Evolutionary conservation across 495 filamentous ascomycete species (phyloP).

Genomic region (Aspergillus cristatus): DNA sequence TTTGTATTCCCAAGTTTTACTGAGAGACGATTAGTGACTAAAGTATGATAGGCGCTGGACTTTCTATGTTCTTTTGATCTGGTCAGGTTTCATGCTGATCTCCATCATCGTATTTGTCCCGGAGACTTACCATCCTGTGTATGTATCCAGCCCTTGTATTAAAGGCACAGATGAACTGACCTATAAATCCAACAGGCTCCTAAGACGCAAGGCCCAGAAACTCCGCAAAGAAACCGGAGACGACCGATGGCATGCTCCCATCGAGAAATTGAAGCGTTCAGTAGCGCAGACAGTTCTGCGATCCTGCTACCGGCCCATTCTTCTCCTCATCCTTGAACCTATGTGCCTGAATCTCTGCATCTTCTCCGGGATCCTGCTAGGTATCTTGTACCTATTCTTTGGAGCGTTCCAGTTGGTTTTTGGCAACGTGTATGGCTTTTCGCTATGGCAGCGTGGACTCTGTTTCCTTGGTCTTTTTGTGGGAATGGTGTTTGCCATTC

Average conservation of each 20-base stretch:
- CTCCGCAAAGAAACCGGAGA: conserved; percentile 73
- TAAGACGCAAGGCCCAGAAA: conserved; percentile 63
- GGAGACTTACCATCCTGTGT: conserved; percentile 80
- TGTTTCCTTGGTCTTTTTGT: conserved; percentile 75
- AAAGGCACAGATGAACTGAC: too few species aligned
- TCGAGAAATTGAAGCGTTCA: conserved; percentile 67
- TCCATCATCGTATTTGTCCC: conserved; percentile 68
- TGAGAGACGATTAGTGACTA: conserved; percentile 4
- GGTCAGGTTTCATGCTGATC: conserved; percentile 54
- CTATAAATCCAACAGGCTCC: conserved; percentile 45
- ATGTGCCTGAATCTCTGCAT: conserved; percentile 82
- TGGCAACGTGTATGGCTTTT: conserved; percentile 63
- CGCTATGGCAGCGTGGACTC: conserved; percentile 70
- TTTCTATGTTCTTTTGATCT: conserved; percentile 81
- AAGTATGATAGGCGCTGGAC: conserved; percentile 58
- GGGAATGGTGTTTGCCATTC: conserved; percentile 63
- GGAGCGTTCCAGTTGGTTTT: conserved; percentile 88
- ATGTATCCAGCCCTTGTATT: conserved; percentile 8
- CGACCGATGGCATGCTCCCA: conserved; percentile 64
- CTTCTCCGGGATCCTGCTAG: conserved; percentile 76
- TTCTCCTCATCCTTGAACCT: conserved; percentile 74
- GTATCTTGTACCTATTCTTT: conserved; percentile 91
- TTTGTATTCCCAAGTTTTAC: background rate
- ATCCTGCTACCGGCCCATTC: conserved; percentile 70
- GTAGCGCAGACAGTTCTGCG: conserved; percentile 59